phyloP scores from a whole-genome alignment of 805 yeast species.

The Candida ovalis region DNA sequence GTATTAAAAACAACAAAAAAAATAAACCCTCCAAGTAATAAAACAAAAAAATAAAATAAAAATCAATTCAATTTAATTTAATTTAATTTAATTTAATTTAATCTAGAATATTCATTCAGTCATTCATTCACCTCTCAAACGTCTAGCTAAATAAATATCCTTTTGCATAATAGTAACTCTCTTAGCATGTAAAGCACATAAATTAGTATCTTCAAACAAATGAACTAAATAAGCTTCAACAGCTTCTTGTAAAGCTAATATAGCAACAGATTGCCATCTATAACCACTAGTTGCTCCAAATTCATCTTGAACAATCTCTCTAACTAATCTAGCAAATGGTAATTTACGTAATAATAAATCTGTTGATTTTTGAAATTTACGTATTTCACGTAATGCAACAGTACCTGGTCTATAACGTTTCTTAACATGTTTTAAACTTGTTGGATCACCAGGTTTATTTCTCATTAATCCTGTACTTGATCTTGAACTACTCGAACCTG shows the following conservation, averaged over 20 bases:
- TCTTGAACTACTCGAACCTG: neutral
- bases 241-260: constrained; percentile 77
- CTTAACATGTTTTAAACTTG: constrained; percentile 25
- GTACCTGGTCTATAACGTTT: constrained; percentile 60
- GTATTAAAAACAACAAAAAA: neutral
- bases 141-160: constrained; percentile 75
- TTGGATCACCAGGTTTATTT: constrained; percentile 56
- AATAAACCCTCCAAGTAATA: neutral
- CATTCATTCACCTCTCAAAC: constrained; percentile 53
- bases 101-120: neutral
- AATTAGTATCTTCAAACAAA: constrained; percentile 70
- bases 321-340: constrained; percentile 74
- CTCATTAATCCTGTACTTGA: constrained; percentile 35
- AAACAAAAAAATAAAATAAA: neutral
- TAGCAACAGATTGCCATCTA: constrained; percentile 78
- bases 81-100: neutral
- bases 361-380: constrained; percentile 63
- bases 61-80: neutral
- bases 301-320: constrained; percentile 65
- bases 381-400: constrained; percentile 61
- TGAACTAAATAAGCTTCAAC: constrained; percentile 75
- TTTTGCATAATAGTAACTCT: constrained; percentile 84
- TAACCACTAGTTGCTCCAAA: constrained; percentile 52
- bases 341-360: constrained; percentile 65
- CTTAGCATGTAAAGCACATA: constrained; percentile 75